A percentile compares a stretch with the other conserved stretches of the same genome.
Evolutionary conservation across 345 rosid species (phyloP).

Genomic region (Syzygium grande): DNA sequence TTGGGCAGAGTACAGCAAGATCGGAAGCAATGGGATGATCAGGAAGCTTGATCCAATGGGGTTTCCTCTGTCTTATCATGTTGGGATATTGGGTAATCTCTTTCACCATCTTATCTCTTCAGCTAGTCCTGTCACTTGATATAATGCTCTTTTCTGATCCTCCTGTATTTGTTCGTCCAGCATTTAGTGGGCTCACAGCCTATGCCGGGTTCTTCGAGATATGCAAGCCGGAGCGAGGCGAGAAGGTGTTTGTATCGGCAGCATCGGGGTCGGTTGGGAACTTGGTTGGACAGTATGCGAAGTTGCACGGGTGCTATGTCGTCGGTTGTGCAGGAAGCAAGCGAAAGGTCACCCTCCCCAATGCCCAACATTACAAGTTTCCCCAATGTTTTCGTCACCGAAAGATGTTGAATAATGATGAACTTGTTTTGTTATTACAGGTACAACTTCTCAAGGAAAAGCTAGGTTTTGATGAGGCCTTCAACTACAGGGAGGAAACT

Average conservation of each 20-base stretch:
- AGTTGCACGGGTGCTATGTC: conserved; percentile 38
- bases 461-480: conserved; percentile 49
- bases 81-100: conserved; percentile 39
- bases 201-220: conserved; percentile 32
- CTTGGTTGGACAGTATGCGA: conserved; percentile 45
- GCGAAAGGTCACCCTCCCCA: conserved; percentile 12
- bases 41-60: conserved; percentile 51
- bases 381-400: neutral
- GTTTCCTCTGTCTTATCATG: conserved; percentile 46
- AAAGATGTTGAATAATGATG: neutral
- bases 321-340: conserved; percentile 42
- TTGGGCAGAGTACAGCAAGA: conserved; percentile 46
- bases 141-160: neutral
- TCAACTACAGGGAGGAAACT: conserved; percentile 43
- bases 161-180: conserved; percentile 6
- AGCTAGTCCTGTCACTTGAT: neutral
- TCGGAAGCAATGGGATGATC: conserved; percentile 25
- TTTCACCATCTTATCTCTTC: neutral
- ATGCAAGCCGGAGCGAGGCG: conserved; percentile 37
- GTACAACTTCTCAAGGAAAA: conserved; percentile 37
- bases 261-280: conserved; percentile 48
- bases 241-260: conserved; percentile 40
- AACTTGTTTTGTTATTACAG: neutral
- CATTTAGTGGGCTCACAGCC: conserved; percentile 42
- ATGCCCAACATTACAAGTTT: neutral